Base-by-base conservation (phyloP, 1,284 basidiomycete species). In the Cutaneotrichosporon cavernicola region DNA sequence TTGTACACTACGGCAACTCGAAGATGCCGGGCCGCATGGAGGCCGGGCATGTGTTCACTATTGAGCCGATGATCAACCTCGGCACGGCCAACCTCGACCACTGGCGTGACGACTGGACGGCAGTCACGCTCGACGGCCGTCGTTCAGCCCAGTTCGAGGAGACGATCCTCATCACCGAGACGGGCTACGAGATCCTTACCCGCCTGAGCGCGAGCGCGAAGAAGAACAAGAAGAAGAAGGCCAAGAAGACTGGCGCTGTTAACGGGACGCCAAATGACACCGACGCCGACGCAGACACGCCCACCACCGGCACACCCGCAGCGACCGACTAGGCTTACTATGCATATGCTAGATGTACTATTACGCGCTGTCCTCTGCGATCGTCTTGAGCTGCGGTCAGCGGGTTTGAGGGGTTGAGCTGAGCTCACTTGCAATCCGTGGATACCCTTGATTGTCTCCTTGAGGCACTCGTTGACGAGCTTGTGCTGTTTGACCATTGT, bases 61-160 rank as follows among this genome's bases (percentile, higher is more conserved):
- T 83, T 51, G 89, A 82, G 67, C 81, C 81, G 8, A 98, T 98
- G 94, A 89, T 97, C 72, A 97, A 96, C 80, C 79, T 92, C 31
- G 94, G 93, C 6, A 84, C 84, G 36, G 69, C 74, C 57, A 76
- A 76, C 63, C 70, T 79, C 36, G 76, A 76, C 65, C 77, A 79
- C 65, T 78, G 76, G 77, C 71, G 69, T 47, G 76, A 78, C 77
- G 88, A 91, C 73, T 97, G 95, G 95, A 97, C 94, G 3, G 92
- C 93, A 0, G 91, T 90, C 21, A 98, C 95, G 2, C 66, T 74
- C 26, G 94, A 97, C 80, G 95, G 94, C 34, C 89, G 90, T 76
- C 84, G 85, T 66, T 93, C 90, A 69, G 95, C 95, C 6, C 95
- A 98, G 74, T 97, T 97, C 74, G 95, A 98, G 79, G 95, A 98